A percentile compares a stretch with the other conserved stretches of the same genome.
Conservation (phyloP, 2,329 filamentous ascomycete species). For the Phialocephala sp. region DNA sequence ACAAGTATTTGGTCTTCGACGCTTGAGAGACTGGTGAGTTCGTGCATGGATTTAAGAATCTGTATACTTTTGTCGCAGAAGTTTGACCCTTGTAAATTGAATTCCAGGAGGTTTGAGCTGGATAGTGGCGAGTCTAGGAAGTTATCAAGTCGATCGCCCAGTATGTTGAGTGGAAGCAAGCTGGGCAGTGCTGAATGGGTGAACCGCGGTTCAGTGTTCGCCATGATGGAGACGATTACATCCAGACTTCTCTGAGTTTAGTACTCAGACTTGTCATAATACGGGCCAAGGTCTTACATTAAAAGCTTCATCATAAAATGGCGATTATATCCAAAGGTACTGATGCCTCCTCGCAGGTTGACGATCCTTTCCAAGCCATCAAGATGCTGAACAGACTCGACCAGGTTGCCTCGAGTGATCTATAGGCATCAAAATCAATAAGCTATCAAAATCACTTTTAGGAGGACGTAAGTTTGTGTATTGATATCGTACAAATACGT, state of each 20-base stretch:
- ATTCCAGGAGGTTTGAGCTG: conserved; percentile 1
- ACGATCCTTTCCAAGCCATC: conserved; percentile 14
- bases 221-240: conserved; percentile 17
- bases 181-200: neutral
- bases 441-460: neutral
- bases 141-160: neutral
- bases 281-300: conserved; percentile 5
- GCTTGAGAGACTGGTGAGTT: neutral
- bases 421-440: neutral
- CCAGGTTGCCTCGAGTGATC: conserved; percentile 16
- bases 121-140: conserved; percentile 16
- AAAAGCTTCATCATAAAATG: conserved; percentile 15
- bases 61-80: conserved; percentile 19
- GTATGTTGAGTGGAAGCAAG: neutral
- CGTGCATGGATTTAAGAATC: neutral
- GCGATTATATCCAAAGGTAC: conserved; percentile 13
- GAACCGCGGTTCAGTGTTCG: conserved; percentile 13
- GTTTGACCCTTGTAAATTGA: conserved; percentile 5
- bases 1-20: neutral
- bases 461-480: neutral
- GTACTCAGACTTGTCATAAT: neutral
- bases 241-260: conserved; percentile 8
- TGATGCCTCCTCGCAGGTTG: conserved; percentile 15
- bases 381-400: conserved; percentile 17
- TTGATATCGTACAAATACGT: too few species aligned